A percentile compares a stretch with the other conserved stretches of the same genome.
Evolutionary conservation across 768 basidiomycete species (phyloP).

Genomic region (Mycena venus): DNA sequence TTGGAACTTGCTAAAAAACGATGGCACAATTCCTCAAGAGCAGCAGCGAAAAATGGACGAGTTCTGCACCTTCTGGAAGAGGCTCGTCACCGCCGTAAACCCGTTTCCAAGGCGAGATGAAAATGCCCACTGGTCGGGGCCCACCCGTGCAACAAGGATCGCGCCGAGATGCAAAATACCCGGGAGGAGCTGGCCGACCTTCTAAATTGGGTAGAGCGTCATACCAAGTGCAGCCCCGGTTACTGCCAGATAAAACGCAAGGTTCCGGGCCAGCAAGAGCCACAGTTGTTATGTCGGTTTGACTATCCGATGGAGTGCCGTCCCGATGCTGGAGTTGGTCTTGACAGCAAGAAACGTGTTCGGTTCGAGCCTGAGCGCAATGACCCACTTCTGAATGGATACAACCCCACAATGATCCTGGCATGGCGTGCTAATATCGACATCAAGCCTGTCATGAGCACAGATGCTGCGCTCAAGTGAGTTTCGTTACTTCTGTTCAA

Average conservation of each 20-base stretch:
- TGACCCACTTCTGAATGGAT: slow-evolving; percentile 35
- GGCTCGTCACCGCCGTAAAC: slow-evolving; percentile 24
- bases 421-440: slow-evolving; percentile 42
- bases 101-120: slow-evolving; percentile 24
- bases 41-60: slow-evolving; percentile 20
- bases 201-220: slow-evolving; percentile 37
- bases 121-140: slow-evolving; percentile 25
- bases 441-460: slow-evolving; percentile 35
- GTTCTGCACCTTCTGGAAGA: slow-evolving; percentile 22
- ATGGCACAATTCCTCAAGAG: slow-evolving; percentile 6
- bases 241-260: too few species aligned
- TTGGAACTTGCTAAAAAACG: slow-evolving; percentile 8
- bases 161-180: slow-evolving; percentile 23
- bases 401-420: slow-evolving; percentile 36
- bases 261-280: too few species aligned
- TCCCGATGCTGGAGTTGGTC: neutral
- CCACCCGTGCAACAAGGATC: slow-evolving; percentile 26
- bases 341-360: slow-evolving; percentile 26
- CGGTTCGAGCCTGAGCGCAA: slow-evolving; percentile 29
- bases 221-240: too few species aligned
- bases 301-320: too few species aligned
- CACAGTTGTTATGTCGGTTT: slow-evolving; percentile 14
- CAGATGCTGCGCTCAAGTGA: too few species aligned
- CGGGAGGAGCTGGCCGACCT: slow-evolving; percentile 39
- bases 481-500: neutral